phyloP scores from a whole-genome alignment of 2,329 filamentous ascomycete species.

The Phialophora expanda region DNA sequence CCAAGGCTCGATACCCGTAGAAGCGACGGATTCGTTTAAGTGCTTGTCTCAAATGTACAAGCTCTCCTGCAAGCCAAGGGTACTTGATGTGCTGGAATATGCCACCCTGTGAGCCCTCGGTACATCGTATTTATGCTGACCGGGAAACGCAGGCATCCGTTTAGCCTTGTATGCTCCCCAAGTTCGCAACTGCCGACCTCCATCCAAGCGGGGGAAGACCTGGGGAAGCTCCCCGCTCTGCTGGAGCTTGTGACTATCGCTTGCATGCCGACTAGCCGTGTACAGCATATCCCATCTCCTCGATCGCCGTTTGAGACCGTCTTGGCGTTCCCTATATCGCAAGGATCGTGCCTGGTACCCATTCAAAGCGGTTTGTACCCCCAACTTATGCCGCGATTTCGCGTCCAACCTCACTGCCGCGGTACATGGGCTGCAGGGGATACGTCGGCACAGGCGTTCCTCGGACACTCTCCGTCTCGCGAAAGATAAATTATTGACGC shows the following conservation, averaged over 20 bases:
- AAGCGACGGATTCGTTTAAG: constrained; percentile 2
- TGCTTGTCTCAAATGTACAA: constrained; percentile 1
- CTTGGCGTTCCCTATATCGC: constrained; percentile 4
- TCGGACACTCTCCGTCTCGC: background rate
- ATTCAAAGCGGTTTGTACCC: background rate
- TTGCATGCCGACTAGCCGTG: constrained; percentile 8
- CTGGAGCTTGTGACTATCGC: background rate
- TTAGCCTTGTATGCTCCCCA: constrained; percentile 9
- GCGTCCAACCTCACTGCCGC: constrained; percentile 1
- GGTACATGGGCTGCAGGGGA: background rate
- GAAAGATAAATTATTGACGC: background rate
- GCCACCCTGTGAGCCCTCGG: background rate
- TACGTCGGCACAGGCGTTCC: background rate
- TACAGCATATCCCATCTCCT: background rate
- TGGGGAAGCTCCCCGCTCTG: constrained; percentile 12
- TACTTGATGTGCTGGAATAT: background rate
- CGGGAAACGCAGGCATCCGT: background rate
- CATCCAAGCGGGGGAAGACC: constrained; percentile 11
- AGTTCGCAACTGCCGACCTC: constrained; percentile 17
- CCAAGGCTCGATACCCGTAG: constrained; percentile 5
- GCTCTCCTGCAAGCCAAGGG: constrained; percentile 9
- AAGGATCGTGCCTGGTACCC: background rate
- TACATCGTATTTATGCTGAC: constrained; percentile 17
- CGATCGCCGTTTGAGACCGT: background rate
- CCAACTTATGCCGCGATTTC: background rate